Evolutionary conservation across 2,329 filamentous ascomycete genomes (phyloP), one percentile per base, ranked within the genome.

Genomic region (Fusarium incarnatum): DNA sequence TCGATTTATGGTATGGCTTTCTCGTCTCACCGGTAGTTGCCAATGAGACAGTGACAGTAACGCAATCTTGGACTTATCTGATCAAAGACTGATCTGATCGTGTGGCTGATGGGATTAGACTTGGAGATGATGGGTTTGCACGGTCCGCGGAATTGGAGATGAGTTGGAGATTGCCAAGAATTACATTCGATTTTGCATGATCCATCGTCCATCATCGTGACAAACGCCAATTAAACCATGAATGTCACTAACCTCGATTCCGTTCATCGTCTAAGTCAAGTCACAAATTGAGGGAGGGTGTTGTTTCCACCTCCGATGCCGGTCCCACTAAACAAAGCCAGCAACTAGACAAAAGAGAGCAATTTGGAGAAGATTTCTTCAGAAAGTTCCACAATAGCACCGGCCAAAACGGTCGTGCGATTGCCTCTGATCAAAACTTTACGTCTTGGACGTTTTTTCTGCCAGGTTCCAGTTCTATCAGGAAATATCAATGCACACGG

Each of bases 311-410:
- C 57, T 70, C 62, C 56, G 52, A 42, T 70, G 42, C 68, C 68
- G 60, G 68, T 47, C 53, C 68, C 68, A 68, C 68, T 64, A 56
- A 69, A 71, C 64, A 71, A 71, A 71, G 68, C 42, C 64, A 66
- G 30, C 25, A 28, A 20, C 60, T 61, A 61, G 41, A 40, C 28
- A 46, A 42, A 34, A 47, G 47, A 59, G 45, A 59, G 48, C 13
- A 41, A 42, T 61, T 54, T 42, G 22, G 53, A 37, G 54, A 59
- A 61, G 37, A 44, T 65, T 59, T 45, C 25, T 66, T 44, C 46
- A 22, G 41, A 16, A 32, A 23, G 64, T 60, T 47, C 67, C 67
- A 70, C 67, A 63, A 53, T 63, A 34, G 57, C 44, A 34, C 56
- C 67, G 48, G 32, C 34, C 42, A 60, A 67, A 70, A 70, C 68